Conservation (phyloP, 768 basidiomycete genomes). For the Suillus bovinus region DNA sequence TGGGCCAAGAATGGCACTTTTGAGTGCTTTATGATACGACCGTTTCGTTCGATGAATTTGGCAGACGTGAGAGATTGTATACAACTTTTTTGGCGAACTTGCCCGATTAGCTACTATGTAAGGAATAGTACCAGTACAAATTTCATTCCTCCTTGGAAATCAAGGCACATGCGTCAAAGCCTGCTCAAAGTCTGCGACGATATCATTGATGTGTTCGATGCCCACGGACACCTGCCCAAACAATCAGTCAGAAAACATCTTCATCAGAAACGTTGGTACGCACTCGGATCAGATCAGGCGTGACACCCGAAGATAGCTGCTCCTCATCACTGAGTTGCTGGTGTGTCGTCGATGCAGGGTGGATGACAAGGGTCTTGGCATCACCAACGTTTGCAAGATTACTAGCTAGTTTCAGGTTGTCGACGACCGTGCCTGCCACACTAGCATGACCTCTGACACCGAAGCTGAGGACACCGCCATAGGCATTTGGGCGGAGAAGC, state of each 20-base stretch:
- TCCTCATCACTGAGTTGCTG: constrained; percentile 53
- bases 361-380: constrained; percentile 63
- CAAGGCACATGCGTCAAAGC: constrained; percentile 32
- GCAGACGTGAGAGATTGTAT: background rate
- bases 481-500: constrained; percentile 50
- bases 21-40: background rate
- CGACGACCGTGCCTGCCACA: constrained; percentile 61
- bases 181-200: constrained; percentile 47
- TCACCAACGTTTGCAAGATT: constrained; percentile 74
- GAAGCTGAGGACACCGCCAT: constrained; percentile 77
- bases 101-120: background rate
- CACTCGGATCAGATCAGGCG: constrained; percentile 57
- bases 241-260: background rate
- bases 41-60: background rate
- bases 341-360: constrained; percentile 62
- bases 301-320: constrained; percentile 49
- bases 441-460: constrained; percentile 62
- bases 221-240: constrained; percentile 41
- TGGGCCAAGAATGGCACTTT: background rate
- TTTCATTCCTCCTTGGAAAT: background rate
- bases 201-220: constrained; percentile 46
- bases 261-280: constrained; percentile 19
- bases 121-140: background rate
- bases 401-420: constrained; percentile 68
- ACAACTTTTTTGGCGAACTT: background rate